These are phyloP conservation scores for Crithidia fasciculata DNA, from an alignment of 208 protist genomes.

Conservation along the genomic window DNA sequence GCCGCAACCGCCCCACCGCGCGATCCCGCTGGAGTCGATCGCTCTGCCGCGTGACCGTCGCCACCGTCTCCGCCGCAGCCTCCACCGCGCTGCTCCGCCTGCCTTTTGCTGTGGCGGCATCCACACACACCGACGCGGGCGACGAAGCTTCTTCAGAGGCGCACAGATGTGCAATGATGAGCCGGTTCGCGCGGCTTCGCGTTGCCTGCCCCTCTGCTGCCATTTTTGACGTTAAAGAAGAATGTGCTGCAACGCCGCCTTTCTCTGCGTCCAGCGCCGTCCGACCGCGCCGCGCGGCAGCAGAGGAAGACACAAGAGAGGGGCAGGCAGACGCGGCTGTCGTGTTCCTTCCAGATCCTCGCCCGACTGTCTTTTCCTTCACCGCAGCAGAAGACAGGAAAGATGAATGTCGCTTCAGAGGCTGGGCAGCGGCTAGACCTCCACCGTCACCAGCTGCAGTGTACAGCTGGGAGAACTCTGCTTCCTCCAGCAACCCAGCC, in stretches of 20 bases:
- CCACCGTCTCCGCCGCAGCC: constrained; percentile 1
- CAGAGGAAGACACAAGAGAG: neutral
- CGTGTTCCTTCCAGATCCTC: neutral
- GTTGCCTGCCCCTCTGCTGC: neutral
- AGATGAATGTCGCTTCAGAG: neutral
- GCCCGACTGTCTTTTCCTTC: neutral
- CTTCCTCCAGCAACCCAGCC: constrained; percentile 20
- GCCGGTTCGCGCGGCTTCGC: neutral
- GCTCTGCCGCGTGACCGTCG: constrained; percentile 7
- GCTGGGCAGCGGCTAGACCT: neutral
- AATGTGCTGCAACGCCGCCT: too few species aligned
- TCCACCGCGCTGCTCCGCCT: neutral
- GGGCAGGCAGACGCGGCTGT: constrained; percentile 8
- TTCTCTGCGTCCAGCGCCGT: too few species aligned
- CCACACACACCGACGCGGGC: neutral
- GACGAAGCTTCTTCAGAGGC: neutral
- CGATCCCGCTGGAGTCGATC: neutral
- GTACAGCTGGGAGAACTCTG: neutral
- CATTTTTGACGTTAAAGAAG: too few species aligned
- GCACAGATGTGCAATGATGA: constrained; percentile 14
- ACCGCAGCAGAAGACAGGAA: neutral
- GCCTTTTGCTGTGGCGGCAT: neutral
- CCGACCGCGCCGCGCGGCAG: neutral
- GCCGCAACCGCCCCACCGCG: too few species aligned
- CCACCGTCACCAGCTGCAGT: neutral